phyloP scores from a whole-genome alignment of 495 filamentous ascomycete species.

The Parachaetomium inaequale region DNA sequence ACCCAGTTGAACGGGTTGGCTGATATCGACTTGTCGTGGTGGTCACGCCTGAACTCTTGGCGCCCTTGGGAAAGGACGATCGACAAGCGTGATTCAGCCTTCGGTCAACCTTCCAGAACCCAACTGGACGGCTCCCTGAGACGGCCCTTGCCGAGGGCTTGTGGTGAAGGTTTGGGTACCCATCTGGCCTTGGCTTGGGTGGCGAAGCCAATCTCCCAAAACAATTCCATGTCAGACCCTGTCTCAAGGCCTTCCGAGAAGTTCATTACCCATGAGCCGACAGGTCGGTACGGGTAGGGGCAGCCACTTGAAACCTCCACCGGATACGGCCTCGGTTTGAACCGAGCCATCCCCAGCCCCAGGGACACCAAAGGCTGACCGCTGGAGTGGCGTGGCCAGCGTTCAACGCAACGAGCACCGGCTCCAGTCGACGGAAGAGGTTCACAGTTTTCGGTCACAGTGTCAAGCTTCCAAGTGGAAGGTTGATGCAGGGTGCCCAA shows the following conservation, averaged over 20 bases:
- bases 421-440: not conserved
- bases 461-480: not conserved
- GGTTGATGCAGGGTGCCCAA: not conserved
- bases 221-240: not conserved
- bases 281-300: not conserved
- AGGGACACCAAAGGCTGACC: not conserved
- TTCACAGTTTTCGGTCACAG: not conserved
- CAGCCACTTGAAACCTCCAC: not conserved
- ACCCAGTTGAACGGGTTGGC: no score
- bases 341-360: not conserved
- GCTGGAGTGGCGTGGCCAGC: not conserved
- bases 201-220: not conserved
- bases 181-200: not conserved
- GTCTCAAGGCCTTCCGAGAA: not conserved
- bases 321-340: not conserved
- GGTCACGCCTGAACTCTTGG: not conserved
- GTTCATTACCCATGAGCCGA: not conserved
- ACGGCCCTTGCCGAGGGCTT: not conserved
- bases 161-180: not conserved
- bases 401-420: not conserved
- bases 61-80: not conserved
- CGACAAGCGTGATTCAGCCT: not conserved
- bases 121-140: not conserved
- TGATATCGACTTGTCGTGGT: not conserved
- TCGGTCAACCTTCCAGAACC: constrained; percentile 2